Evolutionary conservation across 169 alveolate genomes (phyloP), one percentile per base, ranked within the genome.

Genomic region (Cryptosporidium andersoni): DNA sequence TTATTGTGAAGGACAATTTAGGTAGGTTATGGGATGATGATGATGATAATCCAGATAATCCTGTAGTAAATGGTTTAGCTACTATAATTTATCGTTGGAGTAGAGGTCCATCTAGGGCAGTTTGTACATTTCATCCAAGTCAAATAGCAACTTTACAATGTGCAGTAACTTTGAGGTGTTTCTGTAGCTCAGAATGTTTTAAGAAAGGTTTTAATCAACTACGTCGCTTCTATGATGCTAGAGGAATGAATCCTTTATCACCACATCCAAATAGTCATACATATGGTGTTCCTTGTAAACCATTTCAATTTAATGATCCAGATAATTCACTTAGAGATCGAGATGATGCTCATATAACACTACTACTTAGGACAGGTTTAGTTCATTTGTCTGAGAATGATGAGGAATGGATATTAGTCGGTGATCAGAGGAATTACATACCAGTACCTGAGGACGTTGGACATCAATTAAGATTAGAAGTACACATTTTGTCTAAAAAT

Each of bases 51-150:
- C 74, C 85, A 16, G 68, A 74, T 43, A 74, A 74, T n/a, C 85
- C 85, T n/a, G 74, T 74, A 40, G 48, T 90, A 68, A 82, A 67
- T 36, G 91, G 91, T 6, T 67, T 80, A 16, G 91, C 91, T 37
- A 80, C 62, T 39, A 88, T 91, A 36, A 64, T 81, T 56, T 91
- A 85, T 47, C 89, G 94, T 62, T 91, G 94, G 94, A 74, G 85
- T 51, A 81, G 94, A 62, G 93, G 94, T 2, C 94, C 94, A 2
- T 90, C 93, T 3, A 65, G 94, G 48, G 90, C 93, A 11, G 94
- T 91, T 6, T 91, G 94, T 68, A 85, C 91, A 63, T 90, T 91
- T 65, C 94, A 91, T 58, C 92, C 94, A 49, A 90, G 90, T 43
- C 92, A 90, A 67, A 64, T 88, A 36, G 93, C 92, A 11, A 42